These are phyloP conservation scores for Digitaria exilis DNA, from an alignment of 202 grass and related monocot genomes.

Conservation along the genomic window DNA sequence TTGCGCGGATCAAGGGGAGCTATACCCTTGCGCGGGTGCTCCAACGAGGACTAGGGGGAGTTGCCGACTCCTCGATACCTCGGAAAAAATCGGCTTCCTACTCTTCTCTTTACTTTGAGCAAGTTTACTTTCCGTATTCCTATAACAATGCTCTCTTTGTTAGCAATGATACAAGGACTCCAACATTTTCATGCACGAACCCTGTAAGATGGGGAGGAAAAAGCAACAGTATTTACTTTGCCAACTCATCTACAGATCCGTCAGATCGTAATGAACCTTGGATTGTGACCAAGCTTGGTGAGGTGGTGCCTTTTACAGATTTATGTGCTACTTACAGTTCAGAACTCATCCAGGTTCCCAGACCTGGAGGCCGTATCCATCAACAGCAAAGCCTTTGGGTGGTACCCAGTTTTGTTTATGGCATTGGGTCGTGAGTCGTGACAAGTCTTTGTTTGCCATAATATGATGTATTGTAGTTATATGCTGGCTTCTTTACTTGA, in stretches of 20 bases:
- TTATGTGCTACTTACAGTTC: not conserved
- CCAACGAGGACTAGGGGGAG: too few species aligned
- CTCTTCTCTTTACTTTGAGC: too few species aligned
- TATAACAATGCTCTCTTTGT: not conserved
- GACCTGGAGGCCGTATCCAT: not conserved
- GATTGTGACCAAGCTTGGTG: constrained; percentile 19
- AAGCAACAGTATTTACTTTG: not conserved
- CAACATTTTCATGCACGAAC: not conserved
- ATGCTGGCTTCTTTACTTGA: not conserved
- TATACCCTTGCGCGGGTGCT: too few species aligned
- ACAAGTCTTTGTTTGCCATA: not conserved
- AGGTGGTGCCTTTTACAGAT: not conserved
- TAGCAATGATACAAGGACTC: not conserved
- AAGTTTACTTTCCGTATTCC: too few species aligned
- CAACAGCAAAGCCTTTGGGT: not conserved
- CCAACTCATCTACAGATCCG: not conserved
- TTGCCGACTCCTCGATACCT: too few species aligned
- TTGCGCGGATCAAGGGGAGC: too few species aligned
- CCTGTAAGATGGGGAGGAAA: not conserved
- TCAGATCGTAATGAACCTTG: constrained; percentile 9
- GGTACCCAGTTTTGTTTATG: constrained; percentile 10
- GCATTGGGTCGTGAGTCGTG: not conserved
- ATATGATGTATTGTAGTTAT: not conserved
- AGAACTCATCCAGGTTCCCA: not conserved
- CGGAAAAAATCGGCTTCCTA: too few species aligned